Conservation (phyloP, 805 yeast species). For the Candida endomychidarum region DNA sequence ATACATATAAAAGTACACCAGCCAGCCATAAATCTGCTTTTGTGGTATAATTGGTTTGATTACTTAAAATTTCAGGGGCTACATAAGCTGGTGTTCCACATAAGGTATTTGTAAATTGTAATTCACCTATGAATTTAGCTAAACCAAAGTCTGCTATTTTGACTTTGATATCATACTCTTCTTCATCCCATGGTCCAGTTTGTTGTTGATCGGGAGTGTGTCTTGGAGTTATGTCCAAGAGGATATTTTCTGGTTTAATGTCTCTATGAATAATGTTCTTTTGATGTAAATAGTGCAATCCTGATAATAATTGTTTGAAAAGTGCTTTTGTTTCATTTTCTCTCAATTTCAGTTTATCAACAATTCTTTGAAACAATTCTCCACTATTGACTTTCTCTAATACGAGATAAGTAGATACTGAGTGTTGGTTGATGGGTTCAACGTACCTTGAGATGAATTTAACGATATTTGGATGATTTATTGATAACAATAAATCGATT, state of each 20-base stretch:
- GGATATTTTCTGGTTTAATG: constrained; percentile 46
- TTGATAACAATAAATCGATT: constrained; percentile 59
- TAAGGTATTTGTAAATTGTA: constrained; percentile 70
- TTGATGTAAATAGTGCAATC: constrained; percentile 38
- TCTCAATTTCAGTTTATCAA: constrained; percentile 58
- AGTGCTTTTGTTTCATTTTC: constrained; percentile 63
- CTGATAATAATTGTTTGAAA: constrained; percentile 47
- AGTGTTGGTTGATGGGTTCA: constrained; percentile 51
- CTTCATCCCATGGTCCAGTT: constrained; percentile 58
- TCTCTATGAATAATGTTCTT: constrained; percentile 45
- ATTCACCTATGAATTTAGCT: constrained; percentile 67
- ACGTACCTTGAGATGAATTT: constrained; percentile 58
- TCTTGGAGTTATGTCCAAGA: constrained; percentile 52
- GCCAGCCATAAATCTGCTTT: constrained; percentile 82
- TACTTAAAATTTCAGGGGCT: constrained; percentile 71
- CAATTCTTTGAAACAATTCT: constrained; percentile 71
- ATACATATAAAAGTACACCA: constrained; percentile 75
- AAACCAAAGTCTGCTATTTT: constrained; percentile 85
- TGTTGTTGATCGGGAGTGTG: constrained; percentile 23
- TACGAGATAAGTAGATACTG: constrained; percentile 59
- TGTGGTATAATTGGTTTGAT: constrained; percentile 60
- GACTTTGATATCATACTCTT: constrained; percentile 62
- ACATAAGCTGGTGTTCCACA: constrained; percentile 90
- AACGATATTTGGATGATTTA: constrained; percentile 71
- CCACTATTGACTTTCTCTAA: constrained; percentile 75